Base-by-base conservation (phyloP, 768 basidiomycete species). In the Mycena galopus region DNA sequence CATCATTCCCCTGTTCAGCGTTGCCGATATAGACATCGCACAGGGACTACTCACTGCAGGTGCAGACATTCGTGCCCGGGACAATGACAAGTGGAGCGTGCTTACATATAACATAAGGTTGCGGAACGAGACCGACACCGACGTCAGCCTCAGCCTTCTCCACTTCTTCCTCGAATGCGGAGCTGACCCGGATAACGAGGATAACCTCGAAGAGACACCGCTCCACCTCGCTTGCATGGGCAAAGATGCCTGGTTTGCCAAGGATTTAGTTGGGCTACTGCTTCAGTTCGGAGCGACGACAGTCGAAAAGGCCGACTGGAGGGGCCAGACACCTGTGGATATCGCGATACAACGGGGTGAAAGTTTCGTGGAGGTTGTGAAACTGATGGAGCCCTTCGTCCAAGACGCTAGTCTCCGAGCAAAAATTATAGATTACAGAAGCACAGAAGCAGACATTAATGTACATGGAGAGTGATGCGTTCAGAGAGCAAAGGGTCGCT, bases 131-230 rank as follows among this genome's bases (percentile, higher is more conserved):
- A n/a, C n/a, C n/a, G n/a, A n/a, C n/a, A n/a, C 29, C 8, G 35
- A 14, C 56, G 19, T 4, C 0, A 58, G 6, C 17, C 21, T 35
- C 32, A 32, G 33, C 10, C 30, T 58, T 8, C 32, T 58, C 32
- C 56, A 32, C 56, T 58, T 58, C 56, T 35, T 33, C 21, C 56
- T 58, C 12, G 56, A 58, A n/a, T n/a, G 32, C 19, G 56, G 56
- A 35, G 56, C n/a, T 10, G 56, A 58, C 32, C 56, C 32, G 10
- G 33, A n/a, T n/a, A n/a, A n/a, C n/a, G n/a, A n/a, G n/a, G n/a
- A n/a, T n/a, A n/a, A n/a, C n/a, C n/a, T n/a, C 8, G 56, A 12
- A 33, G 21, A 35, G n/a, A 11, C 56, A 8, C 19, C 30, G 17
- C 56, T 58, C 4, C 33, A 33, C 56, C 12, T 21, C 33, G 56